phyloP scores from a whole-genome alignment of 2,329 filamentous ascomycete genomes.

The Zymoseptoria tritici region DNA sequence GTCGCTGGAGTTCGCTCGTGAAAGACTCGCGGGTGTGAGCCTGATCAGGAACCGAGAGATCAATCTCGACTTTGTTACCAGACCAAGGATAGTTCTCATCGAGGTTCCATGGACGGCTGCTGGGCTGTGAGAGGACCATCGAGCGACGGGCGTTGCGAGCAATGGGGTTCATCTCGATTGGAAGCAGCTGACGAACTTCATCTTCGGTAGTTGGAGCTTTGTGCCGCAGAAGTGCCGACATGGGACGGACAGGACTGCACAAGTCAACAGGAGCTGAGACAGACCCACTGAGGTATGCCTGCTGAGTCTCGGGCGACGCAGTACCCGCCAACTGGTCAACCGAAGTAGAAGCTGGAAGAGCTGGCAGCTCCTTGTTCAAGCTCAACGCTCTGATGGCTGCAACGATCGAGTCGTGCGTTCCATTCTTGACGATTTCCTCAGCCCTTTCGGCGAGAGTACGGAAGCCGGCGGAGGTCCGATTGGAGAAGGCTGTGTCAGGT shows the following conservation, averaged over 20 bases:
- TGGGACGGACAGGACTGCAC: conserved; percentile 18
- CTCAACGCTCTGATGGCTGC: conserved; percentile 12
- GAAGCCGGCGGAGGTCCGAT: conserved; percentile 31
- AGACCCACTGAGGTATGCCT: conserved; percentile 26
- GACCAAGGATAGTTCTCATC: conserved; percentile 43
- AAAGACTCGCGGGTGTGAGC: conserved; percentile 26
- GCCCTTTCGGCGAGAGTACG: conserved; percentile 31
- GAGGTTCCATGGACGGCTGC: conserved; percentile 41
- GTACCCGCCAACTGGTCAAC: conserved; percentile 20
- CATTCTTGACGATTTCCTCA: conserved; percentile 31
- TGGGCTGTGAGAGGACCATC: conserved; percentile 27
- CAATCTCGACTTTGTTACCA: conserved; percentile 33
- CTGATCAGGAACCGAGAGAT: conserved; percentile 31
- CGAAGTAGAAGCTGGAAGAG: conserved; percentile 27
- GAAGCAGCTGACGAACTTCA: conserved; percentile 26
- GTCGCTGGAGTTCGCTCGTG: conserved; percentile 21
- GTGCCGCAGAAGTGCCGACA: conserved; percentile 23
- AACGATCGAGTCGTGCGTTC: conserved; percentile 30
- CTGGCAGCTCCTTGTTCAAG: conserved; percentile 30
- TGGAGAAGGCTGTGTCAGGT: conserved; percentile 29
- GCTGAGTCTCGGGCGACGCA: conserved; percentile 18
- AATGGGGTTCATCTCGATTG: conserved; percentile 28
- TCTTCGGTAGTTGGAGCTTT: conserved; percentile 26
- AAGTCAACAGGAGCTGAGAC: conserved; percentile 27
- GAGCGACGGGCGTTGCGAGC: conserved; percentile 27